Conservation (phyloP, 805 yeast species). For the Debaryomyces hansenii region DNA sequence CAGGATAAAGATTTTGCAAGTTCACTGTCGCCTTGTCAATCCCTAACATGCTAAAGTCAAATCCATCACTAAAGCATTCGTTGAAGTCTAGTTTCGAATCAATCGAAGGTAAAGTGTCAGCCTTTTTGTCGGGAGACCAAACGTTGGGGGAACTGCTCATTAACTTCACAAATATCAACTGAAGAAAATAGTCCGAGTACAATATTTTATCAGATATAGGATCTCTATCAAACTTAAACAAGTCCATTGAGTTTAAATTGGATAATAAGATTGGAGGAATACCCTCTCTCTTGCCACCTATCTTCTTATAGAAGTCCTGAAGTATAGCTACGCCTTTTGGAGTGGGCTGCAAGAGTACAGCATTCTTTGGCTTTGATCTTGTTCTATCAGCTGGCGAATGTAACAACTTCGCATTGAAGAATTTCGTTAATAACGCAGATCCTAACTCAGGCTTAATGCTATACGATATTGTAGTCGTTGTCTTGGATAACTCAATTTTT, state of each 20-base stretch:
- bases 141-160: constrained; percentile 69
- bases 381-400: constrained; percentile 81
- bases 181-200: constrained; percentile 63
- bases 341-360: constrained; percentile 70
- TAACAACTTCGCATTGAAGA: constrained; percentile 61
- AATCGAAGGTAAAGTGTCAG: constrained; percentile 47
- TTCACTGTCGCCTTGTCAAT: not conserved
- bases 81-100: constrained; percentile 25
- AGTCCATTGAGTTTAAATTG: constrained; percentile 66
- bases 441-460: constrained; percentile 54
- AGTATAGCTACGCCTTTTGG: constrained; percentile 84
- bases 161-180: constrained; percentile 58
- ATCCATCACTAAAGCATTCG: constrained; percentile 12
- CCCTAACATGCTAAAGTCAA: constrained; percentile 4
- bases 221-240: constrained; percentile 68
- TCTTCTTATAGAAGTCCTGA: constrained; percentile 54
- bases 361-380: constrained; percentile 42
- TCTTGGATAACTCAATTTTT: constrained; percentile 46
- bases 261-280: constrained; percentile 54
- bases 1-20: not conserved
- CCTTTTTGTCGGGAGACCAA: constrained; percentile 59
- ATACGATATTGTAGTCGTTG: constrained; percentile 57
- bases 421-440: constrained; percentile 43
- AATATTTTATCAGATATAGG: constrained; percentile 55
- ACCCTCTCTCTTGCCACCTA: constrained; percentile 46